Evolutionary conservation across 176 grass and related monocot species (phyloP), one percentile per base, ranked within the genome.

Genomic region (Paspalum notatum): DNA sequence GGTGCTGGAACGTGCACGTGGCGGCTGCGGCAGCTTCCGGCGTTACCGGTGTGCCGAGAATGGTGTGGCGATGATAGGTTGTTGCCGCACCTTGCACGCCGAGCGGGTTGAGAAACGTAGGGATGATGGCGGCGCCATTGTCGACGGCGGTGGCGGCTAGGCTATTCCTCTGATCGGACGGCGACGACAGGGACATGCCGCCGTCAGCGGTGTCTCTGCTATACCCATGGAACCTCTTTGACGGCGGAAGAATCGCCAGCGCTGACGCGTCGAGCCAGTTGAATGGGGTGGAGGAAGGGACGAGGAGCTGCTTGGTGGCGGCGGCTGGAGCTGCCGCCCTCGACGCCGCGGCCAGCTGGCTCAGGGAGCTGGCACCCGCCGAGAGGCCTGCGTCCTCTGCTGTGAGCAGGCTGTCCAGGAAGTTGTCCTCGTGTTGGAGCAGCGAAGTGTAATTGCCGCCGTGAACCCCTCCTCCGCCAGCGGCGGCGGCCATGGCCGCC

Each of bases 331-430:
- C 12, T 1, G 47, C 18, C 38, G 32, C 76, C 53, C 81, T 68
- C 38, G 87, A 70, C 44, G 45, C 87, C 62, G 87, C 62, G 18
- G 76, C 76, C 0, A 86, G 55, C 26, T 78, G 73, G 59, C 71
- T 66, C 43, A 87, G 71, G 54, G 76, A 83, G 43, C 77, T 62
- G 26, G 69, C 74, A 10, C 71, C 68, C 39, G 50, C 80, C 8
- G 86, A 78, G 80, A 78, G 74, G 42, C 86, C 68, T n/a, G 69
- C 61, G 26, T 84, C 68, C 15, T 84, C 76, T 10, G n/a, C 72
- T 1, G 88, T 83, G 60, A 98, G 83, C 10, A 95, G 81, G 5
- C 95, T 86, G 9, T 91, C 71, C 25, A 95, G 86, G 84, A 98
- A 95, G 77, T 70, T 88, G 27, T 88, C 85, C 21, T 95, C 92